A percentile compares a stretch with the other conserved stretches of the same genome.
These are phyloP conservation scores for Castanopsis chinensis DNA, from an alignment of 306 rosid species.

Conservation along the genomic window DNA sequence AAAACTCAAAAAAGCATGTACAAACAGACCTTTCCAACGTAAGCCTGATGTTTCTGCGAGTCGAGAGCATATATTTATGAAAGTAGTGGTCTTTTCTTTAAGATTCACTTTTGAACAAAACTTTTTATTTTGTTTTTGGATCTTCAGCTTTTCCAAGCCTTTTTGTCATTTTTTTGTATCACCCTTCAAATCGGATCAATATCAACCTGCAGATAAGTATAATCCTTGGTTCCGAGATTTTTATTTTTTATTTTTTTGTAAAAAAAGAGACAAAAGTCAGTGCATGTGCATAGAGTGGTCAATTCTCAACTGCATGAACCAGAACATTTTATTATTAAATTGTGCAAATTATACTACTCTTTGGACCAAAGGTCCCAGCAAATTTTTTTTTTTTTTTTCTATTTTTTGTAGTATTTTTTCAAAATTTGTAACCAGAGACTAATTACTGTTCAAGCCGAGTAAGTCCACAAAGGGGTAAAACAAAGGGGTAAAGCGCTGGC, in stretches of 20 bases:
- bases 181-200: conserved; percentile 30
- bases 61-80: neutral
- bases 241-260: neutral
- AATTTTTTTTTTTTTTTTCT: too few relatives aligned
- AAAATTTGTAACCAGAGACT: too few relatives aligned
- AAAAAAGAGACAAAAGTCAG: neutral
- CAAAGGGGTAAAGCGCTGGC: too few relatives aligned
- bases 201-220: neutral
- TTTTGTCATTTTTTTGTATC: conserved; percentile 8
- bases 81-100: neutral
- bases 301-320: neutral
- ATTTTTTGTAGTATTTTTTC: too few relatives aligned
- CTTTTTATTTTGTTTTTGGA: neutral
- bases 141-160: neutral
- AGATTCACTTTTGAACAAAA: too few relatives aligned
- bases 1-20: neutral
- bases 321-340: too few relatives aligned
- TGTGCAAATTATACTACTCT: too few relatives aligned
- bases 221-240: neutral
- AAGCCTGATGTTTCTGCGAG: neutral
- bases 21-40: neutral
- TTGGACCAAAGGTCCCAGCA: too few relatives aligned
- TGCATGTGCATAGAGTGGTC: neutral
- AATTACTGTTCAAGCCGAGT: too few relatives aligned
- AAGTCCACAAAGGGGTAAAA: too few relatives aligned